Base-by-base conservation (phyloP, 768 basidiomycete genomes). In the Tremella fuciformis region DNA sequence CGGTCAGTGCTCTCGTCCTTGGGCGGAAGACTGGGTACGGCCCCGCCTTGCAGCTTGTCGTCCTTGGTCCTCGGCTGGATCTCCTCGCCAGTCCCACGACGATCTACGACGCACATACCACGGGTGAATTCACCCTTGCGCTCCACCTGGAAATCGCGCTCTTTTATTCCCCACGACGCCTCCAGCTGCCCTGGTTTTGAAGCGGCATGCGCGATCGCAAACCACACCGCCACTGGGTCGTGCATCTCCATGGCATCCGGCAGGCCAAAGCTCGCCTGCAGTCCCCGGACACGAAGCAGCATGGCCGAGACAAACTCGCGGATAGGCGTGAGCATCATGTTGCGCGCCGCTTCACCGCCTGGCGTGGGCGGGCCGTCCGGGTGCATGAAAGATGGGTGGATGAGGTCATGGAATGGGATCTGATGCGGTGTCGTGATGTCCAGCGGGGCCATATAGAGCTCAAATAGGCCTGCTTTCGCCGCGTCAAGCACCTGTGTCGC, bases 201-300 rank as follows among this genome's bases (percentile, higher is more conserved):
- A 84, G 82, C 81, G 19, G 67, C 62, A 18, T 67, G 52, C 8
- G 59, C 59, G 15, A 89, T 84, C 1, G 89, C 88, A 74, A 86
- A 91, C 89, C 90, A 94, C 15, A 94, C 82, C 1, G 89, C 88
- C 11, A 86, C 85, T 46, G 91, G 87, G 66, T 97, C 92, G 68
- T 97, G 92, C 55, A 93, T 81, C 77, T 92, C 88, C 84, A 96
- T 83, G 3, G 83, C 86, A 71, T 93, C 91, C 15, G 64, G 65
- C 60, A 86, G 85, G 8, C 90, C 90, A 60, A 84, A 91, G 50
- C 80, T 67, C n/a, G 84, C 58, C 87, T 93, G 91, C 51, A 91
- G 78, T 61, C 85, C 85, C 34, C 88, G 79, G 2, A 88, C 83
- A 44, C 84, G 82, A 71, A 87, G 85, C 1, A 91, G 78, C 77